phyloP scores from a whole-genome alignment of 306 rosid species.

The Pyrus bretschneideri region DNA sequence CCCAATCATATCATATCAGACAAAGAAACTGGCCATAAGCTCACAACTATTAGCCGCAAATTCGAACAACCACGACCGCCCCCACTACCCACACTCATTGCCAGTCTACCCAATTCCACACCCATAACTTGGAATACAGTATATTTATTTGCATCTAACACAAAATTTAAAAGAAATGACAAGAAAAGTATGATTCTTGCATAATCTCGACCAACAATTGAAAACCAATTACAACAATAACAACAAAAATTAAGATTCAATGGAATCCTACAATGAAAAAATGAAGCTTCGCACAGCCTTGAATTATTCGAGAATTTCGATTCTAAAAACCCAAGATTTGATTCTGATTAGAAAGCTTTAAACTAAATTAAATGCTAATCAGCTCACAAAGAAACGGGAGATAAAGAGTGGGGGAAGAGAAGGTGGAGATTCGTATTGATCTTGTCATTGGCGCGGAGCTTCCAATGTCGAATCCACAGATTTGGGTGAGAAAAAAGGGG shows the following conservation, averaged over 20 bases:
- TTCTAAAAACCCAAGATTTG: not conserved
- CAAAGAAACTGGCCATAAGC: not conserved
- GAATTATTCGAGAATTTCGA: not conserved
- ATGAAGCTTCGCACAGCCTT: not conserved
- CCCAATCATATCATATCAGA: not conserved
- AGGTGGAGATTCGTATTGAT: not conserved
- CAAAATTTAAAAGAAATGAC: not conserved
- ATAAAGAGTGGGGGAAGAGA: not conserved
- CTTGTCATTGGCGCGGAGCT: not conserved
- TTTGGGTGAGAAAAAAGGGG: not conserved
- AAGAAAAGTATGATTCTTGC: not conserved
- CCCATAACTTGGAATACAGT: not conserved
- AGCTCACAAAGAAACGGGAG: not conserved
- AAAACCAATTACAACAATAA: not conserved
- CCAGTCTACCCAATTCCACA: slow-evolving; percentile 1
- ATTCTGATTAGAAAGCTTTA: not conserved
- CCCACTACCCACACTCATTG: not conserved
- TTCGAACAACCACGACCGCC: not conserved
- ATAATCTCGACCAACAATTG: not conserved
- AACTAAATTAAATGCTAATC: not conserved
- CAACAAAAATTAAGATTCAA: not conserved
- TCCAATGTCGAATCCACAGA: not conserved
- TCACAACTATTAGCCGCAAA: not conserved
- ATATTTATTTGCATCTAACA: not conserved
- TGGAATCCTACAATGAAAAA: not conserved